Percentiles rank a stretch among this genome's conserved stretches.
phyloP scores from a whole-genome alignment of 1,139 yeast species.

The Pichia terricola region DNA sequence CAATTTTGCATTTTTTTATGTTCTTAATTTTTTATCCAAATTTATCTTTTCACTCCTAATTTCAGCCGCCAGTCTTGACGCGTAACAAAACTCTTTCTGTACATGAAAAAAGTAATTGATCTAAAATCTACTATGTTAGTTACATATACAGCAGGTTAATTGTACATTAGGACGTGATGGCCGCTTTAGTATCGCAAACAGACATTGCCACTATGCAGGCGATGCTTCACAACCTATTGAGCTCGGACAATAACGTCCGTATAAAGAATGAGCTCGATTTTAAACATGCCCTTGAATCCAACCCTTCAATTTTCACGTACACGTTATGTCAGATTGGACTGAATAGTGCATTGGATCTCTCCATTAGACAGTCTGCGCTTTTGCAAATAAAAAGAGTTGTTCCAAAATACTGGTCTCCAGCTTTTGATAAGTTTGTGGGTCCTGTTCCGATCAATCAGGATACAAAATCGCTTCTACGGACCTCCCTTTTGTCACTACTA shows the following conservation, averaged over 20 bases:
- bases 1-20: too few relatives aligned
- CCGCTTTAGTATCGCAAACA: too few relatives aligned
- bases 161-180: too few relatives aligned
- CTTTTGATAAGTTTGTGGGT: conserved; percentile 67
- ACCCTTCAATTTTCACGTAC: conserved; percentile 17
- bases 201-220: background rate
- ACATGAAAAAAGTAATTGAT: too few relatives aligned
- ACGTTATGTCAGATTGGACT: conserved; percentile 17
- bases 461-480: conserved; percentile 41
- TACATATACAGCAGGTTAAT: too few relatives aligned
- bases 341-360: conserved; percentile 8
- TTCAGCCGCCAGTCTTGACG: too few relatives aligned
- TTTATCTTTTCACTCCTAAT: too few relatives aligned
- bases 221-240: conserved; percentile 7
- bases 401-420: conserved; percentile 77
- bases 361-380: conserved; percentile 52
- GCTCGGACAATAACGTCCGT: conserved; percentile 21
- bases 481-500: conserved; percentile 42
- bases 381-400: conserved; percentile 62
- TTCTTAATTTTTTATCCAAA: too few relatives aligned
- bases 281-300: conserved; percentile 13
- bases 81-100: too few relatives aligned
- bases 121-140: too few relatives aligned
- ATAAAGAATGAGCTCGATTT: conserved; percentile 22
- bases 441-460: conserved; percentile 40